A percentile compares a stretch with the other conserved stretches of the same genome.
Conservation (phyloP, 2,329 filamentous ascomycete species). For the Colletotrichum euphorbiae region DNA sequence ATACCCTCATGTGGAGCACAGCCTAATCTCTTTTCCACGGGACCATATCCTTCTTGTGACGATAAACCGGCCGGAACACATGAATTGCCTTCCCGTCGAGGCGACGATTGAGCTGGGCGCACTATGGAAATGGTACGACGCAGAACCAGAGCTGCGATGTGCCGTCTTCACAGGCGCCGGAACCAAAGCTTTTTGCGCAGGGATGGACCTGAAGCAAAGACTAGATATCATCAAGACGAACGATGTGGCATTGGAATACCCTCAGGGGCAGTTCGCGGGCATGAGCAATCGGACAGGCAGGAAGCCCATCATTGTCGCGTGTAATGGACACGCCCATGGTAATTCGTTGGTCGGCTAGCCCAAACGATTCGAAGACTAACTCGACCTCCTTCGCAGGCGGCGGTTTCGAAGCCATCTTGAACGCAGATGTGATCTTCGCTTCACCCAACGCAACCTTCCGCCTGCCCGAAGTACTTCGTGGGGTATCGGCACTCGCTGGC, state of each 20-base stretch:
- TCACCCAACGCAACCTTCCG: slow-evolving; percentile 63
- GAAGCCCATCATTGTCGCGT: slow-evolving; percentile 49
- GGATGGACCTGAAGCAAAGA: slow-evolving; percentile 65
- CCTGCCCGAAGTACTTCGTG: slow-evolving; percentile 68
- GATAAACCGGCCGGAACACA: slow-evolving; percentile 55
- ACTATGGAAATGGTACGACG: slow-evolving; percentile 64
- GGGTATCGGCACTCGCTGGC: slow-evolving; percentile 68
- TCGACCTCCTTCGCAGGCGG: slow-evolving; percentile 42
- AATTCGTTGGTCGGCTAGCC: slow-evolving; percentile 38
- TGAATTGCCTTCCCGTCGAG: slow-evolving; percentile 55
- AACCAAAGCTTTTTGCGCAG: slow-evolving; percentile 63
- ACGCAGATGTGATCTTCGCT: slow-evolving; percentile 69
- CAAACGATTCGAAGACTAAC: slow-evolving; percentile 21
- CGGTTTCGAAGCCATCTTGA: slow-evolving; percentile 49
- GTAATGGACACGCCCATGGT: slow-evolving; percentile 49
- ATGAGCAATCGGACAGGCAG: slow-evolving; percentile 50
- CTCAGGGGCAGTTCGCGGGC: slow-evolving; percentile 48
- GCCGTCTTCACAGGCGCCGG: slow-evolving; percentile 65
- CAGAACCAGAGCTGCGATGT: slow-evolving; percentile 59
- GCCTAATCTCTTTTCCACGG: slow-evolving; percentile 54
- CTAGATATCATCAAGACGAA: slow-evolving; percentile 45
- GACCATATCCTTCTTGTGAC: slow-evolving; percentile 57
- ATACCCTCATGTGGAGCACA: slow-evolving; percentile 48
- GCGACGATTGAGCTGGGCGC: slow-evolving; percentile 53
- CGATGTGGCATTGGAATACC: slow-evolving; percentile 49